Conservation (phyloP, 129 eudicot genomes). For the Oenanthe sinensis region DNA sequence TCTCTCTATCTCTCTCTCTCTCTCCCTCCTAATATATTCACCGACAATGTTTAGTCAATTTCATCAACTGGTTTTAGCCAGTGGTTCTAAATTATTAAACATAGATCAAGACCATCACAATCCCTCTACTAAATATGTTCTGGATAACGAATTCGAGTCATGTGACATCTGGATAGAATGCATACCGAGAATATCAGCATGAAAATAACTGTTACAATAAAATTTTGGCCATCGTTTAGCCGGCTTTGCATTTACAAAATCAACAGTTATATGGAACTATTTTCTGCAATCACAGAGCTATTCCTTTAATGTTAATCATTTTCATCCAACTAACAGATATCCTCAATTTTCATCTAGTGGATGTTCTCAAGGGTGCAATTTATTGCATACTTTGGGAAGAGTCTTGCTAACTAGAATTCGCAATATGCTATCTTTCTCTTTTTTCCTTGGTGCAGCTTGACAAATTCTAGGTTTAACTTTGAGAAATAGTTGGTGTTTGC, state of each 20-base stretch:
- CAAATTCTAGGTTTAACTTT: too few species aligned
- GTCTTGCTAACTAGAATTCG: background rate
- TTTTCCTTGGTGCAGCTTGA: background rate
- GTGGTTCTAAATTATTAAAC: too few species aligned
- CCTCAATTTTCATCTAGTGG: too few species aligned
- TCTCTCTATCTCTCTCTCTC: too few species aligned
- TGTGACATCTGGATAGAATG: background rate
- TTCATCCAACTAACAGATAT: background rate
- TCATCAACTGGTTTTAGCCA: background rate
- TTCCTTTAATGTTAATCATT: background rate
- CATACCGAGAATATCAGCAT: background rate
- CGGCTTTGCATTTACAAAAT: background rate
- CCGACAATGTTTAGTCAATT: background rate
- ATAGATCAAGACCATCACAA: background rate
- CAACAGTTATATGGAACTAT: background rate
- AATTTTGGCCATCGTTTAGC: background rate
- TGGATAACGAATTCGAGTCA: background rate
- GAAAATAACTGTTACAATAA: too few species aligned
- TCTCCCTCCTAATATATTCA: background rate
- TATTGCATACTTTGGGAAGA: background rate
- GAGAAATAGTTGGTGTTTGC: background rate
- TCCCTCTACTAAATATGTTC: background rate
- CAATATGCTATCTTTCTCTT: too few species aligned
- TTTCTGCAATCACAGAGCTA: background rate
- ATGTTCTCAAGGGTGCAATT: background rate